A percentile compares a stretch with the other conserved stretches of the same genome.
phyloP scores from a whole-genome alignment of 192 early-diverging fungal species.

The Gamsiella multidivaricata region DNA sequence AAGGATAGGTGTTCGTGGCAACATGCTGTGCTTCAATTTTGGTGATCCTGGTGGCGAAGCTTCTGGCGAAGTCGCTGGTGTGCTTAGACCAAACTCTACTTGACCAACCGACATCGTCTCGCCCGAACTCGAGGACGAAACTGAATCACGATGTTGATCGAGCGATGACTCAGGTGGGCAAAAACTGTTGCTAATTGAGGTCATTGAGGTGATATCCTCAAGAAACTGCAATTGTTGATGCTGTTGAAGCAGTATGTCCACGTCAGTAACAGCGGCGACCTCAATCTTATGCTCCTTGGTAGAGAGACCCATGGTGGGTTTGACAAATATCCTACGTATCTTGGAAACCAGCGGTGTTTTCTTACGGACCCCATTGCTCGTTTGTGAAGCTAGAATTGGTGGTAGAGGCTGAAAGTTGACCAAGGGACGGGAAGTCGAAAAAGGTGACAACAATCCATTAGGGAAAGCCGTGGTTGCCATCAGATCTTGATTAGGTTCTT shows the following conservation, averaged over 20 bases:
- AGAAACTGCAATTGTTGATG: background rate
- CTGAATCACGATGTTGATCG: slow-evolving; percentile 37
- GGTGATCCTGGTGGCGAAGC: slow-evolving; percentile 39
- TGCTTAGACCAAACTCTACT: slow-evolving; percentile 4
- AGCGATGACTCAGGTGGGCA: background rate
- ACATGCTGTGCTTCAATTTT: slow-evolving; percentile 9
- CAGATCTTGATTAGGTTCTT: no score
- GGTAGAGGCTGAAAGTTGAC: background rate
- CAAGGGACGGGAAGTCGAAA: background rate
- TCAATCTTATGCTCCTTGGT: slow-evolving; percentile 9
- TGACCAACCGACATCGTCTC: slow-evolving; percentile 25
- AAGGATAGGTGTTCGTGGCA: background rate
- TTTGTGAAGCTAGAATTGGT: background rate
- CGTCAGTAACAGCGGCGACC: background rate
- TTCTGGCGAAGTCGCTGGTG: slow-evolving; percentile 41
- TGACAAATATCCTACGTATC: slow-evolving; percentile 42
- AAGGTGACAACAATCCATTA: background rate
- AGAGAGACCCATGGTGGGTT: background rate
- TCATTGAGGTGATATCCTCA: slow-evolving; percentile 16
- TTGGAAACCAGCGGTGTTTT: slow-evolving; percentile 31
- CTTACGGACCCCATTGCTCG: slow-evolving; percentile 7
- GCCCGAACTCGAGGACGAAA: slow-evolving; percentile 40
- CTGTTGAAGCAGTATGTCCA: background rate
- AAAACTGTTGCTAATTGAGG: background rate
- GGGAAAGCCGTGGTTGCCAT: no score